phyloP scores from a whole-genome alignment of 345 rosid species.

The Euphorbia tirucalli region DNA sequence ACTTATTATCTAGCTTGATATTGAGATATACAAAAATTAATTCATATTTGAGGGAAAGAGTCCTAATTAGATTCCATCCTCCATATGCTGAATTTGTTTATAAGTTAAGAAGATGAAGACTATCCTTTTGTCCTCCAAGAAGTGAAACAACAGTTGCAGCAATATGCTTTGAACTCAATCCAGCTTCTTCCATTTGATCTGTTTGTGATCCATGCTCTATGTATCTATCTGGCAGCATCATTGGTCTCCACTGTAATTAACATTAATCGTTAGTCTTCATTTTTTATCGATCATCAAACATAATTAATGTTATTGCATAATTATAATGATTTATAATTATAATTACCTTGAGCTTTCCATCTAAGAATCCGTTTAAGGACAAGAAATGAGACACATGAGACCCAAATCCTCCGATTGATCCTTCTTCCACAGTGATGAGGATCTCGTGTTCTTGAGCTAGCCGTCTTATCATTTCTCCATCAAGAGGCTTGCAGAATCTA shows the following conservation, averaged over 20 bases:
- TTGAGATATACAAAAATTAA: neutral
- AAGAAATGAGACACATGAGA: conserved; percentile 81
- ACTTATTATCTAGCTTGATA: neutral
- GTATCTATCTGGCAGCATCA: conserved; percentile 72
- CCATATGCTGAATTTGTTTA: no score
- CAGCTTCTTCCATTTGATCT: conserved; percentile 63
- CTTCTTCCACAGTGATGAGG: conserved; percentile 48
- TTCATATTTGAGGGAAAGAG: no score
- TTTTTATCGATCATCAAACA: no score
- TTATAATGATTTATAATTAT: neutral
- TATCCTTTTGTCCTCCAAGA: conserved; percentile 41
- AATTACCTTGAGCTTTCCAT: conserved; percentile 67
- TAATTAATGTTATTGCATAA: no score
- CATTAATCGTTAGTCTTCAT: neutral
- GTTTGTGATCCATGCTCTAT: conserved; percentile 57
- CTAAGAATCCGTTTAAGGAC: conserved; percentile 68
- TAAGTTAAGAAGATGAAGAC: neutral
- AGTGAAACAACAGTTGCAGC: conserved; percentile 58
- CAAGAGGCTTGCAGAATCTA: conserved; percentile 85
- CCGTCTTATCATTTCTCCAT: conserved; percentile 49
- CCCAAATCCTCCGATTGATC: conserved; percentile 47
- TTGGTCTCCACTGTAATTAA: conserved; percentile 49
- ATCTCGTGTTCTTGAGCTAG: conserved; percentile 70
- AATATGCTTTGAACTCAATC: conserved; percentile 55
- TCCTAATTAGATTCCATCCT: no score